Evolutionary conservation across 1,139 yeast species (phyloP).

Genomic region (Kazachstania sp.): DNA sequence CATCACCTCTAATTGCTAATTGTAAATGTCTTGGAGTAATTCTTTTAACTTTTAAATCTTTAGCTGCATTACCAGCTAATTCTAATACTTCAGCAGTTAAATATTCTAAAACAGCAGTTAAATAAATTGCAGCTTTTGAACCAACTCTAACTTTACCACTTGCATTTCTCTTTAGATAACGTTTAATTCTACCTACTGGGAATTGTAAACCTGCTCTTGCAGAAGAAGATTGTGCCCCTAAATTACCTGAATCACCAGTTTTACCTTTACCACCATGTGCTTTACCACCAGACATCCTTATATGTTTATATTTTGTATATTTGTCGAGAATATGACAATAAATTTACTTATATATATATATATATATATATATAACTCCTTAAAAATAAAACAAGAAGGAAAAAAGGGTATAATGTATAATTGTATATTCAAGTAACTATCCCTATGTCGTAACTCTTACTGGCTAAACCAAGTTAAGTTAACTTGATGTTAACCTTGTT

Average conservation of each 20-base stretch:
- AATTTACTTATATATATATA: too few species aligned
- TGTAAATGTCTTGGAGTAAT: slow-evolving; percentile 98
- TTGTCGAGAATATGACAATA: not conserved
- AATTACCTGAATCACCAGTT: slow-evolving; percentile 52
- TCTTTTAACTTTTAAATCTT: slow-evolving; percentile 96
- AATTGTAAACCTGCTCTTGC: slow-evolving; percentile 97
- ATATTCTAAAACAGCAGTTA: slow-evolving; percentile 95
- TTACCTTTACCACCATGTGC: slow-evolving; percentile 97
- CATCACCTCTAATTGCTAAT: slow-evolving; percentile 98
- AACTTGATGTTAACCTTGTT: too few species aligned
- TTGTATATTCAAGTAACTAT: too few species aligned
- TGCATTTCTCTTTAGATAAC: slow-evolving; percentile 85
- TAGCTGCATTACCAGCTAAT: slow-evolving; percentile 98
- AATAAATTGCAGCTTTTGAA: slow-evolving; percentile 92
- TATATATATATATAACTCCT: too few species aligned
- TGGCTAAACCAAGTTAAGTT: too few species aligned
- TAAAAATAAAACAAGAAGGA: too few species aligned
- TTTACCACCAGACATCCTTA: slow-evolving; percentile 53
- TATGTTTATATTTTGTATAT: slow-evolving; percentile 2
- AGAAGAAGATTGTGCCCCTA: slow-evolving; percentile 77
- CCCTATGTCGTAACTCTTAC: too few species aligned
- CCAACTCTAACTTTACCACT: slow-evolving; percentile 95
- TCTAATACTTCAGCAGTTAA: slow-evolving; percentile 97
- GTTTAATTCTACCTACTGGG: slow-evolving; percentile 98
- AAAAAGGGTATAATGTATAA: too few species aligned